These are phyloP conservation scores for Sporothrix protearum DNA, from an alignment of 2,329 filamentous ascomycete species.

Conservation along the genomic window DNA sequence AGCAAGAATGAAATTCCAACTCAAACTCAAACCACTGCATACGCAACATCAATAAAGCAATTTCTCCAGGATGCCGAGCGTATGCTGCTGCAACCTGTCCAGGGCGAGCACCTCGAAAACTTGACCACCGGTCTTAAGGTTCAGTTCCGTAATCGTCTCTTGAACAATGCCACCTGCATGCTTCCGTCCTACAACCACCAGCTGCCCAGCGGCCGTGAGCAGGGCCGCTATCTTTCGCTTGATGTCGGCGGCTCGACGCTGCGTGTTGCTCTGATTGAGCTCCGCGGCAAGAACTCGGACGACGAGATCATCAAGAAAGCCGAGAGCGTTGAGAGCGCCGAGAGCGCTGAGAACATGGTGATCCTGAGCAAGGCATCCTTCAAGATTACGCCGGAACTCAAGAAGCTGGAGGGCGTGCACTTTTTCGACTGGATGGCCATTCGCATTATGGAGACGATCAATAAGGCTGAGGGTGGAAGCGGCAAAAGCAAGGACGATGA, in stretches of 20 bases:
- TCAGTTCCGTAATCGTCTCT: slow-evolving; percentile 53
- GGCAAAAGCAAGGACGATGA: slow-evolving; percentile 34
- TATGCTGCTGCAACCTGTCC: slow-evolving; percentile 48
- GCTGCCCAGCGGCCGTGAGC: slow-evolving; percentile 58
- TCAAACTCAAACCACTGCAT: not conserved
- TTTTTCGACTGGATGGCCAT: slow-evolving; percentile 69
- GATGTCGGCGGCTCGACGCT: slow-evolving; percentile 69
- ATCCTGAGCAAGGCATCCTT: slow-evolving; percentile 56
- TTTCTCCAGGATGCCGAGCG: slow-evolving; percentile 57
- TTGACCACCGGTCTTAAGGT: slow-evolving; percentile 51
- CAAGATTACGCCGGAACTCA: slow-evolving; percentile 54
- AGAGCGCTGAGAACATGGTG: slow-evolving; percentile 29
- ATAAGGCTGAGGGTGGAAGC: slow-evolving; percentile 39
- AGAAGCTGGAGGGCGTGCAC: slow-evolving; percentile 53
- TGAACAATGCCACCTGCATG: slow-evolving; percentile 56
- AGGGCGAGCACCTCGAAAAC: slow-evolving; percentile 43
- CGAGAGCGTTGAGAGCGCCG: not conserved
- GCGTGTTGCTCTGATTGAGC: slow-evolving; percentile 60
- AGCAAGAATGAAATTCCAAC: not conserved
- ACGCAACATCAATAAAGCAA: slow-evolving; percentile 37
- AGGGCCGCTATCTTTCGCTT: slow-evolving; percentile 58
- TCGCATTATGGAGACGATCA: slow-evolving; percentile 55
- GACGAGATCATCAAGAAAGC: not conserved
- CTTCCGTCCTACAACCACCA: slow-evolving; percentile 64
- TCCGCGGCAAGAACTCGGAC: slow-evolving; percentile 47